A percentile compares a stretch with the other conserved stretches of the same genome.
These are phyloP conservation scores for Aspergillus ibericus DNA, from an alignment of 2,329 filamentous ascomycete genomes.

Conservation along the genomic window DNA sequence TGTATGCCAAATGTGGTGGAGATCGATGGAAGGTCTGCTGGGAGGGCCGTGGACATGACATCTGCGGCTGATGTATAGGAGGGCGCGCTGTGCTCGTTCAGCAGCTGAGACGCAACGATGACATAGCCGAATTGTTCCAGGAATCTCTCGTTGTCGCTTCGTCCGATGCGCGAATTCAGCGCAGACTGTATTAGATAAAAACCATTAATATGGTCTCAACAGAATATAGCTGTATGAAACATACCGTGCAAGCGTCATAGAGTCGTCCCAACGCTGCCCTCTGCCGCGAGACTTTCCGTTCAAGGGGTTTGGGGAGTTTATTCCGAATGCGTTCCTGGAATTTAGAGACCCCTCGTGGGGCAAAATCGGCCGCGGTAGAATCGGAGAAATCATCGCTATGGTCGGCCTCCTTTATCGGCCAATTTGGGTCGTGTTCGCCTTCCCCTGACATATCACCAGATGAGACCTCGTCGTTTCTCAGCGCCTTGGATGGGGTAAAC, in stretches of 20 bases:
- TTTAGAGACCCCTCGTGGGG: constrained; percentile 51
- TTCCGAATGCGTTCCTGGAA: constrained; percentile 51
- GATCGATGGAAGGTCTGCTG: constrained; percentile 33
- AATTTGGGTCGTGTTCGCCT: constrained; percentile 46
- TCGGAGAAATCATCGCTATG: constrained; percentile 32
- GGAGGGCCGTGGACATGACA: constrained; percentile 32
- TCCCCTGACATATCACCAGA: constrained; percentile 38
- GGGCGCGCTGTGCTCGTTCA: constrained; percentile 61
- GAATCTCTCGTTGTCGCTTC: constrained; percentile 79
- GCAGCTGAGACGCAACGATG: constrained; percentile 85
- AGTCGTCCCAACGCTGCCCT: constrained; percentile 39
- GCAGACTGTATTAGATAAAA: constrained; percentile 24
- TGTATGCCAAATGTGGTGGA: constrained; percentile 57
- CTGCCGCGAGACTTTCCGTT: constrained; percentile 33
- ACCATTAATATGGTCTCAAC: constrained; percentile 9
- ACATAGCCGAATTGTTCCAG: constrained; percentile 92
- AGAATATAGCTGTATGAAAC: constrained; percentile 10
- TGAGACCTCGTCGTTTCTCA: constrained; percentile 4
- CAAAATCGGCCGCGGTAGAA: constrained; percentile 43
- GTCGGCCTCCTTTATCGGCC: constrained; percentile 34
- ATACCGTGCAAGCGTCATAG: constrained; percentile 51
- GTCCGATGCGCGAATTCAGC: constrained; percentile 56
- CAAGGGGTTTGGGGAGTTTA: constrained; percentile 51
- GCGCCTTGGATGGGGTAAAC: constrained; percentile 23
- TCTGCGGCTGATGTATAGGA: constrained; percentile 42